Percentiles rank a stretch among this genome's conserved stretches.
Evolutionary conservation across 2,329 filamentous ascomycete species (phyloP).

Genomic region (Fusarium tupiense): DNA sequence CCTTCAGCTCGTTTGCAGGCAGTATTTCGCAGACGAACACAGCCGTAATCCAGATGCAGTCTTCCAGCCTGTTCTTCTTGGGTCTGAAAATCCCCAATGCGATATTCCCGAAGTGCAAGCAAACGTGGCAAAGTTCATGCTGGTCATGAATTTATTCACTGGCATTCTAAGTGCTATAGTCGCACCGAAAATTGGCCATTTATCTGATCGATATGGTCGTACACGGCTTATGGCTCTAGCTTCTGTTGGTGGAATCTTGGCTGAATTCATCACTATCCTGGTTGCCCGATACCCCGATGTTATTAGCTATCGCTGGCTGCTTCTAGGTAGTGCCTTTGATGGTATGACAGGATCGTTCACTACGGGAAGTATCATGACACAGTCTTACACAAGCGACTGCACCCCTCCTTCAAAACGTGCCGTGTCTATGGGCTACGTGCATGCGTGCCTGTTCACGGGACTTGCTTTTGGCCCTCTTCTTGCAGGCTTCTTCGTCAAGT

Average conservation of each 20-base stretch:
- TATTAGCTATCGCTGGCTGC: conserved; percentile 80
- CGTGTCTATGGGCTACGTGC: conserved; percentile 88
- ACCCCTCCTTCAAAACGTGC: conserved; percentile 81
- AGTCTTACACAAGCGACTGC: conserved; percentile 92
- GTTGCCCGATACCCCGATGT: conserved; percentile 78
- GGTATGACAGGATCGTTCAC: conserved; percentile 91
- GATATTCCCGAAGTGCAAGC: conserved; percentile 81
- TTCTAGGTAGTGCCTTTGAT: conserved; percentile 81
- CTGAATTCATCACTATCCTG: conserved; percentile 81
- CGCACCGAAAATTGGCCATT: conserved; percentile 81
- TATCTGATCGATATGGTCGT: conserved; percentile 89
- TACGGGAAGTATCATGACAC: conserved; percentile 76
- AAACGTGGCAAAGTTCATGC: conserved; percentile 78
- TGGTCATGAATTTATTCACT: conserved; percentile 77
- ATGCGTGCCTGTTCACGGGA: conserved; percentile 89
- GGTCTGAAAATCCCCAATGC: conserved; percentile 81
- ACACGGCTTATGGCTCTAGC: conserved; percentile 77
- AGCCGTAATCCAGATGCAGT: conserved; percentile 66
- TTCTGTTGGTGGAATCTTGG: conserved; percentile 76
- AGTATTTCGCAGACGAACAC: conserved; percentile 79
- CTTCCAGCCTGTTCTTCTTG: conserved; percentile 72
- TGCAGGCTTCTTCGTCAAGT: conserved; percentile 81
- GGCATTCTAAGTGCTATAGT: conserved; percentile 83
- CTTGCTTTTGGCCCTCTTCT: conserved; percentile 86
- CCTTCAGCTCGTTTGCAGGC: conserved; percentile 81